These are phyloP conservation scores for Schwanniomyces occidentalis DNA, from an alignment of 805 yeast species.

Conservation along the genomic window DNA sequence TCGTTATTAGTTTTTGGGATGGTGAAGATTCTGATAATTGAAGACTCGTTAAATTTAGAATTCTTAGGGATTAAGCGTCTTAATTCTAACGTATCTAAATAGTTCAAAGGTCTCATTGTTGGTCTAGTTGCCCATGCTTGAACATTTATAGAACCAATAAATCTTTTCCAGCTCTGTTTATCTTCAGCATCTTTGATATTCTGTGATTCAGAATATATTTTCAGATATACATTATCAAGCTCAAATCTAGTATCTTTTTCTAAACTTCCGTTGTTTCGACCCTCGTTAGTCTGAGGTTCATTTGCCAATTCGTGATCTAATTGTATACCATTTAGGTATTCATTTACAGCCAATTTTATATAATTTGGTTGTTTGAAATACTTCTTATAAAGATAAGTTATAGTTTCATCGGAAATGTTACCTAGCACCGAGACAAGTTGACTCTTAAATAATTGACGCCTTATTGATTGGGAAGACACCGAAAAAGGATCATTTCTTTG, in stretches of 20 bases:
- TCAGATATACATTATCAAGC: no score
- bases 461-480: no score
- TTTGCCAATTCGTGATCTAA: conserved; percentile 20
- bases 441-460: conserved; percentile 14
- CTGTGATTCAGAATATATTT: conserved; percentile 1
- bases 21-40: conserved; percentile 36
- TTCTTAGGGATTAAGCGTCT: conserved; percentile 32
- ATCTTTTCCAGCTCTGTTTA: conserved; percentile 34
- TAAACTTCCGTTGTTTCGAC: neutral
- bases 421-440: conserved; percentile 16
- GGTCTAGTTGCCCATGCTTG: conserved; percentile 77
- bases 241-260: no score
- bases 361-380: conserved; percentile 12
- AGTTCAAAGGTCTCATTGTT: conserved; percentile 45
- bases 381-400: conserved; percentile 14
- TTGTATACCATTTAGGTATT: conserved; percentile 48
- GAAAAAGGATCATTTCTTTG: no score
- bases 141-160: conserved; percentile 59
- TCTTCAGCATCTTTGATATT: neutral
- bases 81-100: conserved; percentile 44
- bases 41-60: conserved; percentile 23
- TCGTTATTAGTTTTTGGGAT: conserved; percentile 14
- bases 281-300: neutral
- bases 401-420: conserved; percentile 6
- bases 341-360: conserved; percentile 31